Conservation (phyloP, 1,139 yeast genomes). For the Debaryomyces udenii region DNA sequence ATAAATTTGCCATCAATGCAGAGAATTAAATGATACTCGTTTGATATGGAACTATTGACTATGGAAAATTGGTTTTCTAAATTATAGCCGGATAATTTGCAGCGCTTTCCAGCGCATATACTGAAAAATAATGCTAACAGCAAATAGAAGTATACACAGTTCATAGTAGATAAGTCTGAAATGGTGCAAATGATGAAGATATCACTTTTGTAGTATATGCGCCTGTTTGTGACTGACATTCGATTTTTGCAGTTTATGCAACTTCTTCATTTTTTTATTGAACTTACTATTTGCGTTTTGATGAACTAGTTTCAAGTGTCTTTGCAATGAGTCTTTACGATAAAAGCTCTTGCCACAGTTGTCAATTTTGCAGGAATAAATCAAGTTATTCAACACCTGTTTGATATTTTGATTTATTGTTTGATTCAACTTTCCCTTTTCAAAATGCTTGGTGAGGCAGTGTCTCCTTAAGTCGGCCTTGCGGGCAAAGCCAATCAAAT, state of each 20-base stretch:
- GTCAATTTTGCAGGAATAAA: slow-evolving; percentile 20
- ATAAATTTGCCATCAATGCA: slow-evolving; percentile 36
- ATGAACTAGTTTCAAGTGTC: slow-evolving; percentile 59
- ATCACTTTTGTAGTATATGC: slow-evolving; percentile 7
- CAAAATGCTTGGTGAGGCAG: slow-evolving; percentile 55
- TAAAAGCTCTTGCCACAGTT: slow-evolving; percentile 58
- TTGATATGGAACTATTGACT: slow-evolving; percentile 16
- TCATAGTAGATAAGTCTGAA: neutral
- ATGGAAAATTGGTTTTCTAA: slow-evolving; percentile 29
- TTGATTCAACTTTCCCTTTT: slow-evolving; percentile 20
- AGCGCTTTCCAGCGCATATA: neutral
- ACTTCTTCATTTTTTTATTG: slow-evolving; percentile 13
- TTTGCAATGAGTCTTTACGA: slow-evolving; percentile 57
- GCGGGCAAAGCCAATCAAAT: slow-evolving; percentile 59
- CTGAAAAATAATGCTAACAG: slow-evolving; percentile 2
- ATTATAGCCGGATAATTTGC: slow-evolving; percentile 30
- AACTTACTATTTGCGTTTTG: slow-evolving; percentile 17
- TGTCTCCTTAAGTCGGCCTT: slow-evolving; percentile 65
- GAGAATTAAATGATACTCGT: slow-evolving; percentile 28
- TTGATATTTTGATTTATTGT: slow-evolving; percentile 17
- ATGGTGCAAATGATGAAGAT: neutral
- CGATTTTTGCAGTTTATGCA: slow-evolving; percentile 5
- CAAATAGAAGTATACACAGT: slow-evolving; percentile 1
- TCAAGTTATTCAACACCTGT: slow-evolving; percentile 16
- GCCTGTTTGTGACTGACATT: slow-evolving; percentile 2